phyloP scores from a whole-genome alignment of 164 flowering plant species.

The Cinnamomum chago region DNA sequence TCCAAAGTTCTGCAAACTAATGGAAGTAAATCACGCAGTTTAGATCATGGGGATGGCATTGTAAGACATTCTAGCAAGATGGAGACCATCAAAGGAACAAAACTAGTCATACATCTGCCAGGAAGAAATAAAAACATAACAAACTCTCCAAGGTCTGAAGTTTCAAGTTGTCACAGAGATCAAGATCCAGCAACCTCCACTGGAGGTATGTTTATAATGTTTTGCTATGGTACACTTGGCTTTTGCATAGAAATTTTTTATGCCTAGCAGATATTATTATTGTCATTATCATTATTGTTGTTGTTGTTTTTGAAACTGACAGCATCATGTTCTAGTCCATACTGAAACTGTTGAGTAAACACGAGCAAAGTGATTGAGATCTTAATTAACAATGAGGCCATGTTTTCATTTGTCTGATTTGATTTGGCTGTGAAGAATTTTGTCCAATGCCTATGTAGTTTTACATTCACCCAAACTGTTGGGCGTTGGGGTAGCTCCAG shows the following conservation, averaged over 20 bases:
- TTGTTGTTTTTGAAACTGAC: not conserved
- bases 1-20: constrained; percentile 40
- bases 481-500: too few species aligned
- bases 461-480: too few species aligned
- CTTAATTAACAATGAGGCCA: not conserved
- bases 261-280: too few species aligned
- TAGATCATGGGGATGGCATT: constrained; percentile 36
- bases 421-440: too few species aligned
- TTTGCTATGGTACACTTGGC: too few species aligned
- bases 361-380: not conserved
- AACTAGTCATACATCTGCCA: constrained; percentile 82
- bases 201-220: constrained; percentile 38
- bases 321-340: not conserved
- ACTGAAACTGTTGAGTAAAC: not conserved
- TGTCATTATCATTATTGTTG: too few species aligned
- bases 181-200: constrained; percentile 45
- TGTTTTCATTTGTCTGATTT: not conserved
- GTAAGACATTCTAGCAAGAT: constrained; percentile 39
- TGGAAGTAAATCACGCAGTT: constrained; percentile 35
- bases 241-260: too few species aligned
- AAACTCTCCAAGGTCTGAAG: constrained; percentile 61
- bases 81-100: constrained; percentile 62
- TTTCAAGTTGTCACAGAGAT: constrained; percentile 63
- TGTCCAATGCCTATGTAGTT: too few species aligned
- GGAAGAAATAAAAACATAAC: constrained; percentile 50